Percentiles rank a stretch among this genome's conserved stretches.
Evolutionary conservation across 805 yeast genomes (phyloP).

Genomic region (Cyberlindnera japonica): DNA sequence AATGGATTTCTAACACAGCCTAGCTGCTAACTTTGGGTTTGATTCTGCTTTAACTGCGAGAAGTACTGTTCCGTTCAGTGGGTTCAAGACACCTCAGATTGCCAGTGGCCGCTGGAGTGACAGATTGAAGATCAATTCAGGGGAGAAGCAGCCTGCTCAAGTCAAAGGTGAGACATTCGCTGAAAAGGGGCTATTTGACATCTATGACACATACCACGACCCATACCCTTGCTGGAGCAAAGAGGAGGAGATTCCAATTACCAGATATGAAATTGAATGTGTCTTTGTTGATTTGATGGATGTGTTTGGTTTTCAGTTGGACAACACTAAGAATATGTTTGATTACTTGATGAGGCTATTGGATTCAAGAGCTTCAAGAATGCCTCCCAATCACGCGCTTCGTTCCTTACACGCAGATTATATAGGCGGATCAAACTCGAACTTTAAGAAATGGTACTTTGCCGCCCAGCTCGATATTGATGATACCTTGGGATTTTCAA

Average conservation of each 20-base stretch:
- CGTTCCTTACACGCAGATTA: conserved; percentile 67
- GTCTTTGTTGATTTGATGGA: conserved; percentile 49
- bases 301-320: conserved; percentile 66
- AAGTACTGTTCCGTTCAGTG: conserved; percentile 72
- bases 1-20: conserved; percentile 11
- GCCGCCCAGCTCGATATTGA: conserved; percentile 66
- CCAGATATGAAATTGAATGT: conserved; percentile 50
- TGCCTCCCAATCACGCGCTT: conserved; percentile 54
- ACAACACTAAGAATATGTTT: conserved; percentile 62
- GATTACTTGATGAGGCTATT: conserved; percentile 58
- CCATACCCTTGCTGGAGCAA: conserved; percentile 53
- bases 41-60: conserved; percentile 30
- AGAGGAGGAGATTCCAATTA: conserved; percentile 40
- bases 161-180: conserved; percentile 36
- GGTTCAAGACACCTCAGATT: conserved; percentile 90
- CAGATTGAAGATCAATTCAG: conserved; percentile 31
- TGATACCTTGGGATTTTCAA: conserved; percentile 40
- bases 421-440: conserved; percentile 66
- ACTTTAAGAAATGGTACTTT: conserved; percentile 73
- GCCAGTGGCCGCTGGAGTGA: conserved; percentile 68
- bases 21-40: conserved; percentile 19
- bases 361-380: conserved; percentile 67
- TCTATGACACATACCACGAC: conserved; percentile 42
- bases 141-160: conserved; percentile 16
- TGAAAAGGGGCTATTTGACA: conserved; percentile 40